Evolutionary conservation across 768 basidiomycete genomes (phyloP), one percentile per base, ranked within the genome.

Genomic region (Amanita fuliginea): DNA sequence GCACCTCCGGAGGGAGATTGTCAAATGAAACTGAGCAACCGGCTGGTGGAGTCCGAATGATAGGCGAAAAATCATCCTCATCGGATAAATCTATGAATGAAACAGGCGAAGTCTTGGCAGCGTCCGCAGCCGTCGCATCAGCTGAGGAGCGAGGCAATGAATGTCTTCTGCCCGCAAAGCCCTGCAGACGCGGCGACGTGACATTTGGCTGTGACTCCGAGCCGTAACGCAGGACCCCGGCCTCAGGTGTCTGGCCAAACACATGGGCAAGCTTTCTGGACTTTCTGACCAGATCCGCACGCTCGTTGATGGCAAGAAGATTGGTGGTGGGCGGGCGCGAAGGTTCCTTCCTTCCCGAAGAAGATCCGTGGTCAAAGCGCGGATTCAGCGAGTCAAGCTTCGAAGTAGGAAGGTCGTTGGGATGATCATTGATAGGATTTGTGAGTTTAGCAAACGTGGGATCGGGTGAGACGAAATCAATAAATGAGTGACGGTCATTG

Each of bases 211-310:
- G 32, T 11, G 32, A 35, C 18, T 36, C 45, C 10, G 34, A 11
- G 46, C 46, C 30, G 50, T 55, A 62, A 24, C 62, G 54, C 46
- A 72, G 55, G 5, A 62, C 65, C 8, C 75, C 74, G 3, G 70
- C 66, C 4, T 67, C 72, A 3, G 83, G 85, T 3, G 72, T 77
- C 62, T 78, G 73, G 36, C 88, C 88, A 48, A 91, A 81, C n/a
- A 91, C 67, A 54, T 82, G 81, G n/a, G 83, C 72, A 42, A 91
- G 75, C 63, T 92, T 92, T 57, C 83, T 80, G 45, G 80, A 77
- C 56, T 81, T 83, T 47, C 78, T 72, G 28, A 91, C 69, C 50
- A 83, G 78, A 44, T 85, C 85, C 0, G 82, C 76, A 26, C 88
- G 85, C 54, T 84, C 79, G 9, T 73, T 69, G 14, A 78, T 66